These are phyloP conservation scores for Plasmodium reichenowi DNA, from an alignment of 169 alveolate genomes.

Conservation along the genomic window DNA sequence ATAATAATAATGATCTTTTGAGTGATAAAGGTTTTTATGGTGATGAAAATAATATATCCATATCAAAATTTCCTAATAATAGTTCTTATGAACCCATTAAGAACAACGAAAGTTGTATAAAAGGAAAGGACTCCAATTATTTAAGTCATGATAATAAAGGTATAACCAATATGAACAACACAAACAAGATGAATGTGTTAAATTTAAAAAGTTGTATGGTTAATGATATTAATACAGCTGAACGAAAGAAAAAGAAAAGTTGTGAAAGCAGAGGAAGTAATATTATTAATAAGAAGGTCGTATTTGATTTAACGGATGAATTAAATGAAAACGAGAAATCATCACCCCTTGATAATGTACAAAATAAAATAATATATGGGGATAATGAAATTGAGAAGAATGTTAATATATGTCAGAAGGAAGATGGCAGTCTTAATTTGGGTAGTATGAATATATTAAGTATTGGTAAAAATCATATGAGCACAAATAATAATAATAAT, in stretches of 20 bases:
- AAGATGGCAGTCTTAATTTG: too few relatives aligned
- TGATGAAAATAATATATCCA: too few relatives aligned
- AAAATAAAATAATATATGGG: not conserved
- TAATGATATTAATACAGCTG: not conserved
- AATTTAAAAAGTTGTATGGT: too few relatives aligned
- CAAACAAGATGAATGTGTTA: too few relatives aligned
- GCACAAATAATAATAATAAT: not conserved
- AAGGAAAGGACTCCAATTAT: too few relatives aligned
- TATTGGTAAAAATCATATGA: not conserved
- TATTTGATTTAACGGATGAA: slow-evolving; percentile 36
- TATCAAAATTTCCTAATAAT: too few relatives aligned
- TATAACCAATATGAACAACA: too few relatives aligned
- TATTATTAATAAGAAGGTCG: not conserved
- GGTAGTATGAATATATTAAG: too few relatives aligned
- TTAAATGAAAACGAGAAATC: not conserved
- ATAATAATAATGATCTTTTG: too few relatives aligned
- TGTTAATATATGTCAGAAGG: not conserved
- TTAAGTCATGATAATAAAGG: not conserved
- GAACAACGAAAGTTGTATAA: too few relatives aligned
- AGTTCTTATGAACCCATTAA: too few relatives aligned
- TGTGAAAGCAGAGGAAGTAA: slow-evolving; percentile 6
- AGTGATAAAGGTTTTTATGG: too few relatives aligned
- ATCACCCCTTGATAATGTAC: not conserved
- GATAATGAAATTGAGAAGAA: not conserved
- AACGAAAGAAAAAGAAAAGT: not conserved